Conservation (phyloP, 2,329 filamentous ascomycete genomes). For the Paraconiothyrium brasiliense region DNA sequence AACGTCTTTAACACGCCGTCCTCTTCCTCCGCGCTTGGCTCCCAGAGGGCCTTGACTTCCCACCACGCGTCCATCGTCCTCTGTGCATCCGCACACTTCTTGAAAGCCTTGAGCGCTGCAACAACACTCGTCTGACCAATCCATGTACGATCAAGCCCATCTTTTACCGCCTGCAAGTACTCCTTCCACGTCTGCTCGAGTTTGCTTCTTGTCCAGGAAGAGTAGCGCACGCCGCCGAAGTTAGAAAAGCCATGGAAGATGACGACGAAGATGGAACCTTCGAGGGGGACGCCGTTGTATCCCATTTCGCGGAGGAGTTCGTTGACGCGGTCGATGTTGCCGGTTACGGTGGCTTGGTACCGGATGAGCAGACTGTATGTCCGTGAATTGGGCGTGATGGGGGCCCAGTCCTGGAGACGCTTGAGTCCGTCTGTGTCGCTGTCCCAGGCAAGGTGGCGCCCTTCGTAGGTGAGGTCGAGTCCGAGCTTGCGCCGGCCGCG, state of each 20-base stretch:
- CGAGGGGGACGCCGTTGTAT: constrained; percentile 69
- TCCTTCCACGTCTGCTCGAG: constrained; percentile 61
- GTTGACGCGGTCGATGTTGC: constrained; percentile 76
- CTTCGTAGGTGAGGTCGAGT: constrained; percentile 58
- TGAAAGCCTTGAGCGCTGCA: constrained; percentile 64
- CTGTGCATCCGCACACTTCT: constrained; percentile 64
- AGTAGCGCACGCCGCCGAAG: constrained; percentile 73
- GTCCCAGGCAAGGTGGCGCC: constrained; percentile 51
- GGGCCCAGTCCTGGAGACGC: constrained; percentile 70
- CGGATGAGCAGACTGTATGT: constrained; percentile 84
- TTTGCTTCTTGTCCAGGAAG: constrained; percentile 76
- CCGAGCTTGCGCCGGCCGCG: constrained; percentile 54
- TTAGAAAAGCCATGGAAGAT: constrained; percentile 83
- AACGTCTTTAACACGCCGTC: constrained; percentile 39
- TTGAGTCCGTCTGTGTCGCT: constrained; percentile 64
- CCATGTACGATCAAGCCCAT: constrained; percentile 38
- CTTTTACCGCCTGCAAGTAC: constrained; percentile 33
- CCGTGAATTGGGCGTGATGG: constrained; percentile 75
- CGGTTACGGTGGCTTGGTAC: constrained; percentile 73
- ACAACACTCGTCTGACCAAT: constrained; percentile 36
- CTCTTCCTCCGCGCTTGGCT: constrained; percentile 44
- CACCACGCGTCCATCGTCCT: constrained; percentile 65
- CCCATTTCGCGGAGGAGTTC: constrained; percentile 84
- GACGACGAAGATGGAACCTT: constrained; percentile 80
- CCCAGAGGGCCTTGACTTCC: constrained; percentile 53